These are phyloP conservation scores for Coemansia sp. DNA, from an alignment of 192 early-diverging fungal species.

Conservation along the genomic window DNA sequence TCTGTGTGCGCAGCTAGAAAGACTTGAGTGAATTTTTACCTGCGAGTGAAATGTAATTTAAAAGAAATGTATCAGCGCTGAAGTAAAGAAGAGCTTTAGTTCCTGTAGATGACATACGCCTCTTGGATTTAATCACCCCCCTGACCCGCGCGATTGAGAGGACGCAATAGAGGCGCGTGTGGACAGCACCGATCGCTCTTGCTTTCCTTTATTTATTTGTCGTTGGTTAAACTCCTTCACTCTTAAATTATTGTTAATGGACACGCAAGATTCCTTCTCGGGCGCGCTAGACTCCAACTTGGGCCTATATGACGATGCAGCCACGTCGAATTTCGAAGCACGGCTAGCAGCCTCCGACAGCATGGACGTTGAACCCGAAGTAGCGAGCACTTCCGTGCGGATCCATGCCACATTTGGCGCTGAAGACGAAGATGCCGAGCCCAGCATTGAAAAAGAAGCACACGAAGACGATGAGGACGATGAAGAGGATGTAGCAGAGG, in stretches of 20 bases:
- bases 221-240: background rate
- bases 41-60: conserved; percentile 2
- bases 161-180: background rate
- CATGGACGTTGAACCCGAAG: conserved; percentile 9
- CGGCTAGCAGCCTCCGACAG: conserved; percentile 8
- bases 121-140: background rate
- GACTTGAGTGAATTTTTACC: background rate
- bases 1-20: background rate
- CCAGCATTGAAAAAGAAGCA: background rate
- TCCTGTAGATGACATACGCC: background rate
- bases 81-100: background rate
- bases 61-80: background rate
- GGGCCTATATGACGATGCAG: conserved; percentile 10
- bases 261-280: conserved; percentile 25
- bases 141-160: background rate
- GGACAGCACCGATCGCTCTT: background rate
- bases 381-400: background rate
- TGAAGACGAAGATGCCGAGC: background rate
- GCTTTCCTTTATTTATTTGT: background rate
- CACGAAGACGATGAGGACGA: conserved; percentile 8
- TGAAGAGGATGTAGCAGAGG: conserved; percentile 24
- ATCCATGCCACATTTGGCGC: background rate
- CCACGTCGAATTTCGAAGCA: background rate
- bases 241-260: conserved; percentile 7
- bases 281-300: conserved; percentile 23